Base-by-base conservation (phyloP, 1,284 basidiomycete species). In the Xanthoconium separans region DNA sequence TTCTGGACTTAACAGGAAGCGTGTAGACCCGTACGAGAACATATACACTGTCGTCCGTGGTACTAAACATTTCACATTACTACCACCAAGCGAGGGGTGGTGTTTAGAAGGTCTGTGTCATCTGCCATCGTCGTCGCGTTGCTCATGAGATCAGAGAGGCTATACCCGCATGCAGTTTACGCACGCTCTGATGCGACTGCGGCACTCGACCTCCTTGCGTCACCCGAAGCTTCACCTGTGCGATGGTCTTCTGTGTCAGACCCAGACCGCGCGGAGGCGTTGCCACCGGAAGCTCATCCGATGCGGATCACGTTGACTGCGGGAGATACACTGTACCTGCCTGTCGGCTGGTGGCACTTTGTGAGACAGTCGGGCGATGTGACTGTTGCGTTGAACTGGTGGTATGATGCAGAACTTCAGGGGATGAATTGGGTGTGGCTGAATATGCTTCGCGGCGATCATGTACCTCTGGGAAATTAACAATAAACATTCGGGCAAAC, bases 261-360 rank as follows among this genome's bases (percentile, higher is more conserved):
- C 57, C 88, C 88, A 6, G 73, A 74, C 41, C 63, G 69, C 44
- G 72, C 73, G 18, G 72, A 68, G 7, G 70, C 72, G 8, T 69
- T 85, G 18, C 79, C 81, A 7, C 61, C 70, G 1, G 77, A 78
- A 31, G 79, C 85, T 0, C 79, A 82, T 50, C 85, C 91, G 0
- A 78, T 93, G 42, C 73, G 77, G 6, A 77, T 95, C 22, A 82
- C 79, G 0, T 67, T 96, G 6, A 61, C 73, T 8, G 79, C 81
- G 16, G 93, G 94, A 2, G 88, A 95, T 59, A 86, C 88, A 1
- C 71, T 96, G n/a, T 95, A 93, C 70, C 80, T 96, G 27, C 94
- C 93, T 18, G 83, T 88, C 2, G 87, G 91, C 0, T 96, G 94
- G 94, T 96, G 89, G 86, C 94, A 96, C 69, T 81, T 89, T 65